phyloP scores from a whole-genome alignment of 371 early-diverging fungal species.

The Mucor sp. region DNA sequence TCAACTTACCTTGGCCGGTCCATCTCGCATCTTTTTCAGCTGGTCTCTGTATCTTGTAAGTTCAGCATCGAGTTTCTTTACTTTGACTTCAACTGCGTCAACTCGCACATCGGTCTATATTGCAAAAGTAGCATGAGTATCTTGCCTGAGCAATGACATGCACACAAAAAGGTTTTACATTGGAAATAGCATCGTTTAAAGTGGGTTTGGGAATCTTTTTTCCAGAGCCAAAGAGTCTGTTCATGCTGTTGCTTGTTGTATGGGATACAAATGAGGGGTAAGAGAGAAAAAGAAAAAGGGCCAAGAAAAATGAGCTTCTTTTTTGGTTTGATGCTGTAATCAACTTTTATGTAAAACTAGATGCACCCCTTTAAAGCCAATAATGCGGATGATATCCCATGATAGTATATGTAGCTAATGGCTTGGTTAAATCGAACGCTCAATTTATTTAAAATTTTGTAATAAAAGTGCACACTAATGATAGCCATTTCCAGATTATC shows the following conservation, averaged over 20 bases:
- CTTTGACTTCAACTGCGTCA: slow-evolving; percentile 89
- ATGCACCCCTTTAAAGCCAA: background rate
- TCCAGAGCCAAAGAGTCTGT: slow-evolving; percentile 41
- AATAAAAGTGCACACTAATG: too few relatives aligned
- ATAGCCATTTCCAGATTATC: too few relatives aligned
- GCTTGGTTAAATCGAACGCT: too few relatives aligned
- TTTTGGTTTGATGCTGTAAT: background rate
- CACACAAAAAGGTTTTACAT: slow-evolving; percentile 18
- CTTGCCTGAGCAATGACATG: background rate
- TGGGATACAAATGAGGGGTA: background rate
- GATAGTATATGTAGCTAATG: too few relatives aligned
- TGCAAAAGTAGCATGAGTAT: background rate
- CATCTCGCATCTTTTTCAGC: slow-evolving; percentile 91
- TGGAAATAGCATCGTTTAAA: slow-evolving; percentile 26
- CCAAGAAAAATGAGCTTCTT: background rate
- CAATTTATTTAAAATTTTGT: too few relatives aligned
- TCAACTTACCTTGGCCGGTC: slow-evolving; percentile 80
- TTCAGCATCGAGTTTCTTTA: slow-evolving; percentile 91
- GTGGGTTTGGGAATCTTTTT: slow-evolving; percentile 37
- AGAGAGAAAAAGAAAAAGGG: background rate
- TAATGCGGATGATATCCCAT: too few relatives aligned
- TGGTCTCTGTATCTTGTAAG: slow-evolving; percentile 89
- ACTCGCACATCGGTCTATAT: slow-evolving; percentile 81
- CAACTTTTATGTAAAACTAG: background rate
- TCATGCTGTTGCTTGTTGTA: slow-evolving; percentile 20